Evolutionary conservation across 2,329 filamentous ascomycete species (phyloP).

Genomic region (Corinectria fuckeliana): DNA sequence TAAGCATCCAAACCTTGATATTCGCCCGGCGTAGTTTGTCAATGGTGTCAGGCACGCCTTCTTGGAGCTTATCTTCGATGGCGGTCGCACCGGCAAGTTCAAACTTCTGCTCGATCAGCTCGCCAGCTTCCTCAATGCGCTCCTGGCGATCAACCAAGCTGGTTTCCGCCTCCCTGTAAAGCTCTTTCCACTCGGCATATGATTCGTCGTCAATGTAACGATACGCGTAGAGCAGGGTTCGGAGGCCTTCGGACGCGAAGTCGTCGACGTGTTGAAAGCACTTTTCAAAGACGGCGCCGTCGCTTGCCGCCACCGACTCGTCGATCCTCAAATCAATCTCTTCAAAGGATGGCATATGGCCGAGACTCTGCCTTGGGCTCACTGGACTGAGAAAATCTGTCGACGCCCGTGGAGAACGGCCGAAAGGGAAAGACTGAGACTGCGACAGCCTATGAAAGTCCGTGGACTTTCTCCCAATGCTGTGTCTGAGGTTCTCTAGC

Average conservation of each 20-base stretch:
- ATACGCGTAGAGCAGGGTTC: constrained; percentile 85
- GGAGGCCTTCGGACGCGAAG: constrained; percentile 86
- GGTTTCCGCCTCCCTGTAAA: constrained; percentile 81
- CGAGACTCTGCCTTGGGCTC: constrained; percentile 33
- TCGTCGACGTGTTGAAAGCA: constrained; percentile 90
- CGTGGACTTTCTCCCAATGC: constrained; percentile 40
- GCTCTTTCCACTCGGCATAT: constrained; percentile 77
- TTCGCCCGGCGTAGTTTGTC: constrained; percentile 87
- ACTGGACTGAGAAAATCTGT: constrained; percentile 32
- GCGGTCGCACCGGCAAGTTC: constrained; percentile 88
- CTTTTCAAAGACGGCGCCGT: constrained; percentile 74
- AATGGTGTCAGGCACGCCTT: constrained; percentile 88
- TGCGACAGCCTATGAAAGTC: constrained; percentile 39
- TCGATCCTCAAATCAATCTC: constrained; percentile 62
- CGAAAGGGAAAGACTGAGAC: constrained; percentile 36
- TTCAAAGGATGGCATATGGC: constrained; percentile 39
- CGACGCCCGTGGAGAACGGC: constrained; percentile 38
- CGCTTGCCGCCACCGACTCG: constrained; percentile 65
- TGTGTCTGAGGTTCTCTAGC: constrained; percentile 39
- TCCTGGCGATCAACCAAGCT: constrained; percentile 81
- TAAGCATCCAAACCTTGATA: constrained; percentile 97
- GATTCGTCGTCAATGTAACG: constrained; percentile 77
- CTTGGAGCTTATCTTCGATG: constrained; percentile 92
- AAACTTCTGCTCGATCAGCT: constrained; percentile 80
- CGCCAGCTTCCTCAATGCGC: constrained; percentile 79